Percentiles rank a stretch among this genome's conserved stretches.
Conservation (phyloP, 2,329 filamentous ascomycete species). For the Epicoccum sorghinum region DNA sequence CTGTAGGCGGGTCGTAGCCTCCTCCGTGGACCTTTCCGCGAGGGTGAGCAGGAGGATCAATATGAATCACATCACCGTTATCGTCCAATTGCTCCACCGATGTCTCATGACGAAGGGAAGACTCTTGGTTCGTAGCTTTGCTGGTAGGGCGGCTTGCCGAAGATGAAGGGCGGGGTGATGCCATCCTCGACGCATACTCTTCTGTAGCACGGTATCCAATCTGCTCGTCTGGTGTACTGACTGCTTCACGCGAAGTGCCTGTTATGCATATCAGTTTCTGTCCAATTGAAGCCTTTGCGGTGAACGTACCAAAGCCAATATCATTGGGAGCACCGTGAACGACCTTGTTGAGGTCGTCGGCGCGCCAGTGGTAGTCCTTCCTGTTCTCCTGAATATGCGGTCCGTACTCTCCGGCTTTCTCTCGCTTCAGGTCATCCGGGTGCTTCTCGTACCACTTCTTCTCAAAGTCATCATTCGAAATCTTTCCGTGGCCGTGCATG, state of each 20-base stretch:
- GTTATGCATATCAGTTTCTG: constrained; percentile 48
- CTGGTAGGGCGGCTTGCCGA: constrained; percentile 54
- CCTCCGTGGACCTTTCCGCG: constrained; percentile 53
- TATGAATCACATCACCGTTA: constrained; percentile 72
- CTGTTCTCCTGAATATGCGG: constrained; percentile 64
- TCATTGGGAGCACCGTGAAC: constrained; percentile 69
- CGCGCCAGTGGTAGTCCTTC: constrained; percentile 83
- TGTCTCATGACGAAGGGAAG: constrained; percentile 58
- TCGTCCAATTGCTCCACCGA: constrained; percentile 53
- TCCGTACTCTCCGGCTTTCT: constrained; percentile 72
- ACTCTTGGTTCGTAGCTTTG: constrained; percentile 56
- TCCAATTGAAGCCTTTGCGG: constrained; percentile 48
- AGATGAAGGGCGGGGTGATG: constrained; percentile 67
- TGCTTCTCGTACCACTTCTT: constrained; percentile 93
- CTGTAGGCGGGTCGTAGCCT: constrained; percentile 59
- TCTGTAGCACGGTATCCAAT: constrained; percentile 87
- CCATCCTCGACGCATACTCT: constrained; percentile 78
- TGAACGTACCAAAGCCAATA: constrained; percentile 58
- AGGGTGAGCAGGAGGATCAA: constrained; percentile 68
- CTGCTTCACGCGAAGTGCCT: constrained; percentile 69
- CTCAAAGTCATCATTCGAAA: constrained; percentile 80
- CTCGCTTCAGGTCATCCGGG: constrained; percentile 75
- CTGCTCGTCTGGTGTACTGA: constrained; percentile 86
- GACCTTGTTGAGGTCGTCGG: constrained; percentile 87
- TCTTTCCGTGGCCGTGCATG: constrained; percentile 83